phyloP scores from a whole-genome alignment of 495 filamentous ascomycete genomes.

The Bathelium albidoporum region DNA sequence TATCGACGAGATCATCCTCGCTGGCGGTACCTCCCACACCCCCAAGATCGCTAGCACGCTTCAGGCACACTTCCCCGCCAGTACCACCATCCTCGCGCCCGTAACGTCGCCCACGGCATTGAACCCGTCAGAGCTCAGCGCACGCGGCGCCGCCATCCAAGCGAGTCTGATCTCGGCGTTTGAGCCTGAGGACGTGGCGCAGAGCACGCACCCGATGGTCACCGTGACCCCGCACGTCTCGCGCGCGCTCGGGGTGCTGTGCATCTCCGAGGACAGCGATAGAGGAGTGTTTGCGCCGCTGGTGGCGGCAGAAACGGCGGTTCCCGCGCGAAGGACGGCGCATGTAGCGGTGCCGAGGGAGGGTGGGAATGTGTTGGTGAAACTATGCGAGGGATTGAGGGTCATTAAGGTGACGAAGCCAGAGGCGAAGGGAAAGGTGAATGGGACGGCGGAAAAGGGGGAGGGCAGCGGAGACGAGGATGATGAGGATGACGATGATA shows the following conservation, averaged over 20 bases:
- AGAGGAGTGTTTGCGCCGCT: slow-evolving; percentile 65
- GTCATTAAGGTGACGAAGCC: slow-evolving; percentile 86
- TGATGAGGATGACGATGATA: slow-evolving; percentile 50
- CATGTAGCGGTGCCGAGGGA: slow-evolving; percentile 61
- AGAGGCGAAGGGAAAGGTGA: slow-evolving; percentile 62
- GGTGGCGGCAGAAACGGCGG: slow-evolving; percentile 73
- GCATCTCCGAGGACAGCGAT: slow-evolving; percentile 49
- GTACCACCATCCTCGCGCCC: slow-evolving; percentile 71
- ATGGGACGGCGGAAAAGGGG: slow-evolving; percentile 38
- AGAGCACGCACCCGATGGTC: slow-evolving; percentile 90
- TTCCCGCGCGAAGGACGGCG: slow-evolving; percentile 74
- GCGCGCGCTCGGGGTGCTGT: slow-evolving; percentile 79
- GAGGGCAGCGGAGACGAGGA: slow-evolving; percentile 54
- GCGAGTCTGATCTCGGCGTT: slow-evolving; percentile 87
- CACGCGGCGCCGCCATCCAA: slow-evolving; percentile 89
- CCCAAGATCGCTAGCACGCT: slow-evolving; percentile 78
- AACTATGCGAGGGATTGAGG: slow-evolving; percentile 72
- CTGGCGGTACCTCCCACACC: slow-evolving; percentile 86
- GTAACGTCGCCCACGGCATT: slow-evolving; percentile 64
- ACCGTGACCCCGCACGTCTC: slow-evolving; percentile 84
- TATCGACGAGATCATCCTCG: slow-evolving; percentile 88
- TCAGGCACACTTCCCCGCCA: slow-evolving; percentile 65
- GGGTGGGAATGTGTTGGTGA: slow-evolving; percentile 78
- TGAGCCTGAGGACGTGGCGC: slow-evolving; percentile 84
- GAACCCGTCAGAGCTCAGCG: slow-evolving; percentile 85